phyloP scores from a whole-genome alignment of 2,329 filamentous ascomycete genomes.

The Fusarium subglutinans region DNA sequence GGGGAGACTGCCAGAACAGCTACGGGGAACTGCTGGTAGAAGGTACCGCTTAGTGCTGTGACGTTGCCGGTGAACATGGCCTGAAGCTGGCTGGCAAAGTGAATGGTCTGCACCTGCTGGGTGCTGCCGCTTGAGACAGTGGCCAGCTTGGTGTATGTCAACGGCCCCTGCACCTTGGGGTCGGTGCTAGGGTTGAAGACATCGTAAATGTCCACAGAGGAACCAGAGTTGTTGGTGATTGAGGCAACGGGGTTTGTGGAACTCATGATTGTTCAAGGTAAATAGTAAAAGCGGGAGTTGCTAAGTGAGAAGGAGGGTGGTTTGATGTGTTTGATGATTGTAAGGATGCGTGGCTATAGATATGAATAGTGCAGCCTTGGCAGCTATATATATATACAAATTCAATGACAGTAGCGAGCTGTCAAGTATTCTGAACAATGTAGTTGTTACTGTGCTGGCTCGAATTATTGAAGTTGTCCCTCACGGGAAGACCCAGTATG shows the following conservation, averaged over 20 bases:
- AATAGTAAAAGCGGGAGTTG: background rate
- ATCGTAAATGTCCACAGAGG: background rate
- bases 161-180: background rate
- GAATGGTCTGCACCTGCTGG: background rate
- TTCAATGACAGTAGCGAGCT: background rate
- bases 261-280: background rate
- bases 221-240: background rate
- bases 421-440: background rate
- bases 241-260: background rate
- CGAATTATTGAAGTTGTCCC: background rate
- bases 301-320: background rate
- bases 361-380: background rate
- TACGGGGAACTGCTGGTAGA: background rate
- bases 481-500: background rate
- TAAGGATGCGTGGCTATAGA: background rate
- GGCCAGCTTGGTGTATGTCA: background rate
- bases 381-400: background rate
- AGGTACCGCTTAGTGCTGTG: background rate
- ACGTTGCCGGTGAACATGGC: conserved; percentile 1
- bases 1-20: background rate
- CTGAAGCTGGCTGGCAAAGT: background rate
- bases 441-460: background rate
- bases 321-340: background rate
- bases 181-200: background rate
- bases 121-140: background rate